Conservation (phyloP, 2,329 filamentous ascomycete species). For the Fusarium zealandicum region DNA sequence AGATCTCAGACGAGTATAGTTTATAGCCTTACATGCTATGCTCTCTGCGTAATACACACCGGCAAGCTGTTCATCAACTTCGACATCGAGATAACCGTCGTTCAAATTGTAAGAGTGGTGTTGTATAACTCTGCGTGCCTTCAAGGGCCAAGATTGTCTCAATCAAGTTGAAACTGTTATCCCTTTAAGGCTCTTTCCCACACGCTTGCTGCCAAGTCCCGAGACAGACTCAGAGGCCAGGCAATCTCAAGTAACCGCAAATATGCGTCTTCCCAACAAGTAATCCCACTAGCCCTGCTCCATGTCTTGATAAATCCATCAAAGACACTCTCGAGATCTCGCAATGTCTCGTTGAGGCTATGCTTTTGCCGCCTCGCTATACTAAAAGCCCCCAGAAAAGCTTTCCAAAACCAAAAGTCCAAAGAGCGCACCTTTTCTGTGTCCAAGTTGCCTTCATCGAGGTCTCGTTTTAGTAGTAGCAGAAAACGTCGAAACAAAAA, state of each 20-base stretch:
- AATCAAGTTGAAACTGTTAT: no score
- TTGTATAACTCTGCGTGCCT: neutral
- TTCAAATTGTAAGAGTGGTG: neutral
- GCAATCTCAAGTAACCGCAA: slow-evolving; percentile 1
- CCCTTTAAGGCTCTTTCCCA: slow-evolving; percentile 3
- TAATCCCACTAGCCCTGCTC: neutral
- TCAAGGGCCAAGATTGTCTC: no score
- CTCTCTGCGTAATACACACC: no score
- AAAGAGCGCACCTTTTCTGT: fast-evolving
- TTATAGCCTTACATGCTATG: neutral
- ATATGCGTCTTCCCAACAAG: slow-evolving; percentile 12
- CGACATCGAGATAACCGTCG: no score
- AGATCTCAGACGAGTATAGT: no score
- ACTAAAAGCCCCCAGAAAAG: slow-evolving; percentile 25
- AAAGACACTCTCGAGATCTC: neutral
- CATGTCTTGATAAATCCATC: slow-evolving; percentile 6
- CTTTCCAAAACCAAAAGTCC: slow-evolving; percentile 34
- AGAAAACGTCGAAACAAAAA: slow-evolving; percentile 14
- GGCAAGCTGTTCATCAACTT: no score
- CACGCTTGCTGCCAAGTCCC: neutral
- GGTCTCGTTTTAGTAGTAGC: slow-evolving; percentile 13
- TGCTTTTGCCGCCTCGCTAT: slow-evolving; percentile 4
- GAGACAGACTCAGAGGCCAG: slow-evolving; percentile 9
- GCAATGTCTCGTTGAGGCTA: neutral
- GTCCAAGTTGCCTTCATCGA: neutral